phyloP scores from a whole-genome alignment of 2,329 filamentous ascomycete genomes.

The Calonectria naviculata region DNA sequence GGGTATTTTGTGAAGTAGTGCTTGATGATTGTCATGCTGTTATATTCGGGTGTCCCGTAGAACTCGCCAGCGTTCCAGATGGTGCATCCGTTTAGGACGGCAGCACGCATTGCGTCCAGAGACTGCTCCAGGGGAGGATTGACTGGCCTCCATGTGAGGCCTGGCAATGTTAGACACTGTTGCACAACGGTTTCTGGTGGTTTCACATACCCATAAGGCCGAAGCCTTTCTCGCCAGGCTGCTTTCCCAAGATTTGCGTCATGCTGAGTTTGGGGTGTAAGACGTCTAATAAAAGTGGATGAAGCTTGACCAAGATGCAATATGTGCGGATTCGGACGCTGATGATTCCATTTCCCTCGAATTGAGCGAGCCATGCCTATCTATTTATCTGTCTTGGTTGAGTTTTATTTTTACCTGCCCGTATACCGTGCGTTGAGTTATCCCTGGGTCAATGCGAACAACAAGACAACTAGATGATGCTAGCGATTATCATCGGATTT shows the following conservation, averaged over 20 bases:
- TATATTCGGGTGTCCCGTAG: constrained; percentile 69
- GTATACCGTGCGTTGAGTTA: background rate
- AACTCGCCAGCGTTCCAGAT: constrained; percentile 75
- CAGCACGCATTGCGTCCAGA: constrained; percentile 66
- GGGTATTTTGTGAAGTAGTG: constrained; percentile 73
- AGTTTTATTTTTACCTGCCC: background rate
- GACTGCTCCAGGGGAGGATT: constrained; percentile 57
- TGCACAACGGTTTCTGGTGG: background rate
- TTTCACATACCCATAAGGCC: constrained; percentile 62
- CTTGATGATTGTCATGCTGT: constrained; percentile 69
- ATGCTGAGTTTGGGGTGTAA: constrained; percentile 23
- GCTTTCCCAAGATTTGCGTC: constrained; percentile 51
- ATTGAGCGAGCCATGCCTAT: background rate
- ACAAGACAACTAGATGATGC: too few relatives aligned
- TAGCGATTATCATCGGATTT: background rate
- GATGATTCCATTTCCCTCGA: background rate
- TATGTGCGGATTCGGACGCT: background rate
- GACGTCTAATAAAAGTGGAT: background rate
- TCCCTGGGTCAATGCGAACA: background rate
- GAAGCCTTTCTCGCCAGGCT: constrained; percentile 62
- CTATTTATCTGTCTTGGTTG: constrained; percentile 1
- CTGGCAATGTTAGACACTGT: constrained; percentile 35
- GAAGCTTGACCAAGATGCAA: background rate
- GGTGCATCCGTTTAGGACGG: constrained; percentile 57
- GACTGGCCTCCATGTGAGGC: constrained; percentile 56